Evolutionary conservation across 2,329 filamentous ascomycete genomes (phyloP), one percentile per base, ranked within the genome.

Genomic region (Lasiodiplodia sp.): DNA sequence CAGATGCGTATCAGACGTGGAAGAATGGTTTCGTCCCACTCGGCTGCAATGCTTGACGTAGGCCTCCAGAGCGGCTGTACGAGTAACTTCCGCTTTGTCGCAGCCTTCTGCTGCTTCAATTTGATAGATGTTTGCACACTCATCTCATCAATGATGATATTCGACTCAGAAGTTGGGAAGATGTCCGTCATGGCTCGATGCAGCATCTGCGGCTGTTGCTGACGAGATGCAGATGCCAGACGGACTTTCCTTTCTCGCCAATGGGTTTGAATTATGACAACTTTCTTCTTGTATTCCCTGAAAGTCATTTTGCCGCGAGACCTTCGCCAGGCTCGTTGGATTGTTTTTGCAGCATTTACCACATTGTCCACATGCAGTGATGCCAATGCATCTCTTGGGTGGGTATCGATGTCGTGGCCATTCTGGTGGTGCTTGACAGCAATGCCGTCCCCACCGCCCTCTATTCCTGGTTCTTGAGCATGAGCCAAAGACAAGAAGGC

Each of bases 1-100:
- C 94, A 84, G 1, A 92, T 87, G 21, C 88, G 84, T 75, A 93
- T 92, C 70, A 95, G 87, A 70, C 92, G 89, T 1, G 90, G 90
- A 82, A 93, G 92, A 68, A 93, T 80, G 2, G 86, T 85, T 1
- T 83, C 84, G 73, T 94, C 91, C 92, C 92, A 95, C 70, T 89
- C 86, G 44, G 92, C 88, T 2, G 93, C 82, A 2, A 89, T 83
- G 12, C 89, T 87, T 3, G 87, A 84, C 0, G 88, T 82, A n/a
- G 89, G 85, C 31, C 86, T 84, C 60, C 63, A 66, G 28, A 87
- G 73, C 2, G 78, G 75, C 25, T 80, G 78, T n/a, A 81, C 69
- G 7, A 77, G 75, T 14, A 81, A 71, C 68, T 80, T 81, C n/a
- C 76, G 74, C 23, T 69, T 69, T 0, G 55, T 58, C 14, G 28